Conservation (phyloP, 75 land plant genomes). For the Picea sitchensis region DNA sequence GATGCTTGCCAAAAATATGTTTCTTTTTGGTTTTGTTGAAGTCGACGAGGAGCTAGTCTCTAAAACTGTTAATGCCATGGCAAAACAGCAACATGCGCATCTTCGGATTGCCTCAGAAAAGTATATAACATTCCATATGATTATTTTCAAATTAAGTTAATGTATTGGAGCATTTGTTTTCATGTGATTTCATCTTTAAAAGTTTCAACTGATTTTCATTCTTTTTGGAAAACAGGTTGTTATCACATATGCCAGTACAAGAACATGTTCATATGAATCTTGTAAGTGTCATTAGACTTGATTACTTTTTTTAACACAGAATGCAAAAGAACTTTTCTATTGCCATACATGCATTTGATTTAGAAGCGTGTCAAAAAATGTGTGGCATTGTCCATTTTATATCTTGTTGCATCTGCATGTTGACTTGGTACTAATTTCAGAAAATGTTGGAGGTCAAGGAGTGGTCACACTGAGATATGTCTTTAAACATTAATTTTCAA, state of each 20-base stretch:
- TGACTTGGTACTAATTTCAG: conserved; percentile 4
- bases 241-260: conserved; percentile 20
- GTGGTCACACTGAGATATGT: background rate
- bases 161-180: background rate
- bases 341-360: background rate
- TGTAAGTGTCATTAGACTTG: conserved; percentile 24
- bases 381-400: background rate
- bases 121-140: conserved; percentile 15
- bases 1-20: conserved; percentile 48
- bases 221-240: conserved; percentile 21
- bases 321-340: background rate
- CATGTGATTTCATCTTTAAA: background rate
- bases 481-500: background rate
- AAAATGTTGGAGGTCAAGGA: background rate
- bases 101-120: conserved; percentile 34
- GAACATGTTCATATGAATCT: conserved; percentile 34
- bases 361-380: background rate
- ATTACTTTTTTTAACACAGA: background rate
- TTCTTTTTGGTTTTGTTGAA: conserved; percentile 58
- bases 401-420: conserved; percentile 1
- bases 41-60: conserved; percentile 22
- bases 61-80: conserved; percentile 31
- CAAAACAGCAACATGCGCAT: conserved; percentile 29
- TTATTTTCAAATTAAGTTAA: background rate
- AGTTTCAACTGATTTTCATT: background rate